Evolutionary conservation across 179 eudicot genomes (phyloP), one percentile per base, ranked within the genome.

Genomic region (Spinacia oleracea): DNA sequence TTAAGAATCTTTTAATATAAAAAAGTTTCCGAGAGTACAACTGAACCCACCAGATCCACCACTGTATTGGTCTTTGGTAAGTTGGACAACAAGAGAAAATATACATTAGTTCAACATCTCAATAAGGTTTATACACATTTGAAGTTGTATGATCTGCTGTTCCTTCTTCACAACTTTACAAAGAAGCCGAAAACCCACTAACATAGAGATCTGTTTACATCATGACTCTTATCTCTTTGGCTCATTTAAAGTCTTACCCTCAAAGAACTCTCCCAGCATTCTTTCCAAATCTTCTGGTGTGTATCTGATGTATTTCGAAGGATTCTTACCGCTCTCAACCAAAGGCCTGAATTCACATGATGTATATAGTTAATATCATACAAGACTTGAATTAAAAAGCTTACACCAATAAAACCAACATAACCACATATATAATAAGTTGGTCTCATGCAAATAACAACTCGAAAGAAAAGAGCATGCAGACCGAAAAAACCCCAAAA

Each of bases 251-350:
- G 88, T 86, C 78, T 85, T 93, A 35, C 98, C 97, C 84, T 91
- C 97, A 15, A 95, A 95, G 84, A 95, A 93, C 82, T 95, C 98
- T 23, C 93, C 94, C 31, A 95, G 86, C 98, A 95, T 95, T 69
- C 91, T 86, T 77, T 95, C 97, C 77, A 96, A 89, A 86, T 96
- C 99, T 85, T 96, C 99, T 1, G 97, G 89, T 2, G 89, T 79
- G 88, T 88, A 96, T 72, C 97, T 87, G 75, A 93, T 88, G 84
- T 96, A 93, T 83, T 92, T 96, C 77, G 91, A 97, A 64, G 98
- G 90, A 72, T 90, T 93, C 94, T 93, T 93, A 70, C 93, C 97
- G 51, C 79, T 87, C 91, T 93, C 98, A 35, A 93, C 98, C 89
- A 95, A 74, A 72, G 91, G 81, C 87, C 98, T 95, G 86, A 62